Evolutionary conservation across 768 basidiomycete species (phyloP), one percentile per base, ranked within the genome.

Genomic region (Lentinula detonsa): DNA sequence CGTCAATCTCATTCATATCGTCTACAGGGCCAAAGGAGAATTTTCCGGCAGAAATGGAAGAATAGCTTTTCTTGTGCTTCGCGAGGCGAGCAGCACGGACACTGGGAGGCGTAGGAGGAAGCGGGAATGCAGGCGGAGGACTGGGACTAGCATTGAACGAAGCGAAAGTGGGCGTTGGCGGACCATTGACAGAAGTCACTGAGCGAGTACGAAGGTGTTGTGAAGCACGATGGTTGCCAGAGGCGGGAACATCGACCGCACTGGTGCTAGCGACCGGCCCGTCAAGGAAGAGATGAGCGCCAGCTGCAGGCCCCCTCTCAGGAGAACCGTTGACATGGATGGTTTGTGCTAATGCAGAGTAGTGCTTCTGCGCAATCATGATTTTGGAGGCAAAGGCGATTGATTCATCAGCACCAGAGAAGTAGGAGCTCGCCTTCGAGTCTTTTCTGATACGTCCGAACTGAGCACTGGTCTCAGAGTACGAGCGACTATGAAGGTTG

Each of bases 71-170:
- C 72, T 82, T 80, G 72, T 88, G 86, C 3, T 75, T 71, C 31
- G 80, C 82, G n/a, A 78, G 78, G 55, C 80, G 82, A 51, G 81
- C 84, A 33, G 78, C 79, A 65, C 81, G 77, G 52, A 88, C 81
- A 61, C 78, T 86, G 0, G 86, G 86, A 34, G 88, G 88, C n/a
- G 87, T 91, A 2, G 88, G 88, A 10, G 88, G 88, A 37, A 90
- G 79, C 9, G 88, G 88, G 65, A 83, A 81, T 1, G 84, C 76
- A 4, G 88, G 88, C 34, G 88, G 88, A 9, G 85, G 84, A 66
- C 72, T 77, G 55, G 66, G 67, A 37, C 76, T 83, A 62, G 76
- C 72, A 62, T 68, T 75, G 66, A 75, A 73, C 33, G 66, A 70
- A 52, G 68, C 70, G 68, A 75, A 66, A 54, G 73, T 65, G 23